A percentile compares a stretch with the other conserved stretches of the same genome.
Evolutionary conservation across 768 basidiomycete species (phyloP).

Genomic region (Tephrocybe sp.): DNA sequence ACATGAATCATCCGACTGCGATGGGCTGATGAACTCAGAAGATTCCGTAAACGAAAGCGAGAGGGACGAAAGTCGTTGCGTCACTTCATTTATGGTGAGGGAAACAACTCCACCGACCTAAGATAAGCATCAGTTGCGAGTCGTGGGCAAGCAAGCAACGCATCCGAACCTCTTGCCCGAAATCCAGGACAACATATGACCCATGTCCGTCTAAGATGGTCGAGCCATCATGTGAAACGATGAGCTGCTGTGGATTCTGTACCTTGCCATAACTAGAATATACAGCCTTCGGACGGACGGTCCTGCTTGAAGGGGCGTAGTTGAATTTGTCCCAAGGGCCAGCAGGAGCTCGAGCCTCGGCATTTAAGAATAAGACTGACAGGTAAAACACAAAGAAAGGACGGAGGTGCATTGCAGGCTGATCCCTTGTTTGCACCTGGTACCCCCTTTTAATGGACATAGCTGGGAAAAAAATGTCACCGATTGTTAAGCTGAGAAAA

Average conservation of each 20-base stretch:
- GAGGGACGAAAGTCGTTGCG: conserved; percentile 31
- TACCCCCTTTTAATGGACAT: neutral
- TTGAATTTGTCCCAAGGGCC: conserved; percentile 48
- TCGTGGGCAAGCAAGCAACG: neutral
- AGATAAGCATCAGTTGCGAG: neutral
- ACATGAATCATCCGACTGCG: conserved; percentile 42
- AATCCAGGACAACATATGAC: conserved; percentile 39
- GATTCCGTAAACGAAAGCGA: conserved; percentile 53
- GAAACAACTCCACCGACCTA: conserved; percentile 35
- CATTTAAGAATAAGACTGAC: too few relatives aligned
- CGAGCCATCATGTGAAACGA: conserved; percentile 18
- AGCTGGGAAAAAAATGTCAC: neutral
- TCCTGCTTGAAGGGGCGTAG: conserved; percentile 33
- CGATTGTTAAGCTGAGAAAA: neutral
- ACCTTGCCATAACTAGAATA: conserved; percentile 27
- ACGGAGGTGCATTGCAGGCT: conserved; percentile 1
- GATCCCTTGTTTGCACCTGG: neutral
- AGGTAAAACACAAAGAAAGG: conserved; percentile 3
- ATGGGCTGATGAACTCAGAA: conserved; percentile 43
- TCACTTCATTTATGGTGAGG: conserved; percentile 25
- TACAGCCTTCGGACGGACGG: conserved; percentile 30
- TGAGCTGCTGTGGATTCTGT: conserved; percentile 23
- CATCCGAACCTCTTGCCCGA: conserved; percentile 33
- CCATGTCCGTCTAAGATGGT: conserved; percentile 29
- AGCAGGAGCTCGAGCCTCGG: conserved; percentile 28